Conservation (phyloP, 2,329 filamentous ascomycete genomes). For the Pezicula carpinea region DNA sequence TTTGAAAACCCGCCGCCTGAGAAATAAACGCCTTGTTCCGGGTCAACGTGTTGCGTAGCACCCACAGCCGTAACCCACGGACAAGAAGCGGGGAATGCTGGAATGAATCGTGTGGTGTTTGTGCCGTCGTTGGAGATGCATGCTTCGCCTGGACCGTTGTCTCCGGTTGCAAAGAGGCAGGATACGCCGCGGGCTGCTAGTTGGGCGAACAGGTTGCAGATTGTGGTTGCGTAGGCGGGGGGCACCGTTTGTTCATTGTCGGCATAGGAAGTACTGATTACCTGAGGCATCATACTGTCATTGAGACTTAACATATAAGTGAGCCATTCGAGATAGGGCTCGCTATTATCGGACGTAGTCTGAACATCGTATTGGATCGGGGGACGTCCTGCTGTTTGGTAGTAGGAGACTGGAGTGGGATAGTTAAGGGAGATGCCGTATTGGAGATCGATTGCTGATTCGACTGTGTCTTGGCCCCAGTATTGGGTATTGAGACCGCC, state of each 20-base stretch:
- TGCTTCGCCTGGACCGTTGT: constrained; percentile 41
- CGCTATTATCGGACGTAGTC: constrained; percentile 48
- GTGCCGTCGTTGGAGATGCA: constrained; percentile 56
- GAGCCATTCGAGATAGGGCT: constrained; percentile 60
- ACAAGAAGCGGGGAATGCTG: constrained; percentile 61
- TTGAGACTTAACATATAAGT: constrained; percentile 47
- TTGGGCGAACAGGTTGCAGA: constrained; percentile 58
- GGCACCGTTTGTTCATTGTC: constrained; percentile 63
- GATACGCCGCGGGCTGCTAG: constrained; percentile 59
- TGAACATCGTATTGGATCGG: constrained; percentile 45
- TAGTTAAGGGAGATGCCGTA: constrained; percentile 48
- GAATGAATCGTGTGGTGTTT: constrained; percentile 48
- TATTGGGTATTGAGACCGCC: constrained; percentile 34
- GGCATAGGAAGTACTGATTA: constrained; percentile 61
- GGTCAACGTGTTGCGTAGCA: constrained; percentile 31
- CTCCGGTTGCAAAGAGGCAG: constrained; percentile 55
- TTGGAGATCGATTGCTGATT: constrained; percentile 54
- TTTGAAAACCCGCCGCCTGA: constrained; percentile 46
- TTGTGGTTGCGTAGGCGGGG: constrained; percentile 50
- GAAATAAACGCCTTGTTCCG: constrained; percentile 24
- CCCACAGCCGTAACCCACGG: constrained; percentile 65
- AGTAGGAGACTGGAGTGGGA: constrained; percentile 47
- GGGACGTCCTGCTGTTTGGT: constrained; percentile 51
- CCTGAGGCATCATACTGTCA: constrained; percentile 47
- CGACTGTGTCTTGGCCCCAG: constrained; percentile 33